Evolutionary conservation across 768 basidiomycete genomes (phyloP), one percentile per base, ranked within the genome.

Genomic region (Pulveroboletus frians): DNA sequence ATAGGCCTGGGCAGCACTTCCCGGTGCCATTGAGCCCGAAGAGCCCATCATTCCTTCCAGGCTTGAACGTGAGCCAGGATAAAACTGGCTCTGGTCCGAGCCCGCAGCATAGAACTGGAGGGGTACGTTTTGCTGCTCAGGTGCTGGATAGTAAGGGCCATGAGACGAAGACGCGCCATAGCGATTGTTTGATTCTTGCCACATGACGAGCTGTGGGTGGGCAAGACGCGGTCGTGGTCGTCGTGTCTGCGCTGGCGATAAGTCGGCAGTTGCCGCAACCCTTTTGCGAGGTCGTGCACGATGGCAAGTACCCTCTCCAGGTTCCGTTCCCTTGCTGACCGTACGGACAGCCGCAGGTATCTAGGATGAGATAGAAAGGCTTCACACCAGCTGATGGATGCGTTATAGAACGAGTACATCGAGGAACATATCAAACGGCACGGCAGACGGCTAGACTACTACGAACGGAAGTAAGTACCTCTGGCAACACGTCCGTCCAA

Each of bases 401-500:
- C 21, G 13, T 50, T 51, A 49, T 55, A 99, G 91, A 98, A 98
- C 78, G 94, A 97, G 69, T 97, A 98, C 69, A 98, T 99, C 70
- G 95, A 98, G 70, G 95, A 99, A 76, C 88, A 91, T 65, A 94
- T 97, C 69, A 93, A 92, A 73, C 85, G 92, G 46, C 90, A 97
- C 80, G 95, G 95, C 66, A 81, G 93, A 58, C 83, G 93, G 64
- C 74, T 97, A 75, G 94, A 99, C 75, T 83, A 95, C 70, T 93
- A 88, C 70, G 96, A 99, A 76, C 81, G 84, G 63, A 95, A 87
- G 92, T 95, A 66, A 58, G 89, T 73, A 35, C 31, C 46, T 39
- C 30, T 31, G 27, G 15, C 43, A 34, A 13, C 17, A 11, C 46
- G 6, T 18, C 5, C 31, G 13, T 21, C 17, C 15, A 37, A 43